phyloP scores from a whole-genome alignment of 2,329 filamentous ascomycete species.

The Ascosphaera acerosa region DNA sequence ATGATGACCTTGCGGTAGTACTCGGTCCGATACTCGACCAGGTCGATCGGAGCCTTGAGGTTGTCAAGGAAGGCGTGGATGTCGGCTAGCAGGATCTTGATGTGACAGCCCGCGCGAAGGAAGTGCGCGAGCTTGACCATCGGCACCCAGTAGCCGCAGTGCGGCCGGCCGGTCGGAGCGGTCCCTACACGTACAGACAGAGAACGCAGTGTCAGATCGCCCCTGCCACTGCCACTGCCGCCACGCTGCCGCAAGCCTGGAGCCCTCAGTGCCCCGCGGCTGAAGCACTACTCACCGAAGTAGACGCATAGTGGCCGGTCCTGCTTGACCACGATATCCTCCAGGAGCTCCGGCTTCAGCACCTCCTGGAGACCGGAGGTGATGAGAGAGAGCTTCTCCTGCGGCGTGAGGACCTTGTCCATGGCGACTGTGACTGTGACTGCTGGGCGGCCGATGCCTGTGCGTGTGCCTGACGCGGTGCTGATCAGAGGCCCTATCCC shows the following conservation, averaged over 20 bases:
- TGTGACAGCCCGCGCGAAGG: constrained; percentile 53
- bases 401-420: constrained; percentile 7
- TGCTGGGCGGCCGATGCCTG: too few relatives aligned
- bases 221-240: neutral
- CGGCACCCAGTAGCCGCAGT: constrained; percentile 68
- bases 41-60: constrained; percentile 54
- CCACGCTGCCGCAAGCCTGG: neutral
- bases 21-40: constrained; percentile 47
- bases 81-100: constrained; percentile 46
- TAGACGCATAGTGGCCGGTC: constrained; percentile 52
- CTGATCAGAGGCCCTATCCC: too few relatives aligned
- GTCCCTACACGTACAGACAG: constrained; percentile 26
- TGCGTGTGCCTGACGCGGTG: too few relatives aligned
- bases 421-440: too few relatives aligned
- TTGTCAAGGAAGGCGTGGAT: constrained; percentile 28
- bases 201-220: neutral
- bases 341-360: constrained; percentile 60
- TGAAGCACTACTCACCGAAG: constrained; percentile 36
- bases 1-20: constrained; percentile 57
- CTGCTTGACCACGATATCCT: constrained; percentile 40
- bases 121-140: constrained; percentile 68
- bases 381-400: constrained; percentile 50
- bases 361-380: constrained; percentile 59
- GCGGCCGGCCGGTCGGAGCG: constrained; percentile 57
- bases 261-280: neutral